Evolutionary conservation across 2,329 filamentous ascomycete genomes (phyloP).

Genomic region (Botrytis squamosa): DNA sequence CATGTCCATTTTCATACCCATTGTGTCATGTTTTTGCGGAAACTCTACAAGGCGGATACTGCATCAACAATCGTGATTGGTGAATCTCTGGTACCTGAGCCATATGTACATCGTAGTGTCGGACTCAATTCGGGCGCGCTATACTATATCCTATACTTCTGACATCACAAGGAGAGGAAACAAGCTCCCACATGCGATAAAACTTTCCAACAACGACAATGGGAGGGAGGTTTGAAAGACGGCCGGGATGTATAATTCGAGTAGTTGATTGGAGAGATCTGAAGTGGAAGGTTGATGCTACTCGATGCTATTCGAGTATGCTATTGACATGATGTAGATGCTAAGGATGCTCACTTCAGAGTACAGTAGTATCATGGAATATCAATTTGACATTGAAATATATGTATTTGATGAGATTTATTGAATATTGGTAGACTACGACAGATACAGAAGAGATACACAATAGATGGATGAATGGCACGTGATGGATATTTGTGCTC

Average conservation of each 20-base stretch:
- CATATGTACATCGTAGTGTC: background rate
- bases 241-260: background rate
- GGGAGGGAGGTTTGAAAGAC: background rate
- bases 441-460: background rate
- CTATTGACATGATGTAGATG: background rate
- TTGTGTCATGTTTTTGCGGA: background rate
- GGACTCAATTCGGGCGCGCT: slow-evolving; percentile 20
- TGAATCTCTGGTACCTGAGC: background rate
- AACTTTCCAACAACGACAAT: background rate
- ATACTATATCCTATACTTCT: background rate
- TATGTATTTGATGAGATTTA: background rate
- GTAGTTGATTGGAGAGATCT: background rate
- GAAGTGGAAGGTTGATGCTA: background rate
- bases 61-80: background rate
- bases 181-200: background rate
- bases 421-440: too few relatives aligned
- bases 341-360: background rate
- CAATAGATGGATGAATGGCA: too few relatives aligned
- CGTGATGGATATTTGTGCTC: background rate
- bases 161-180: slow-evolving; percentile 10
- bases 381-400: background rate
- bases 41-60: background rate
- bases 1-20: background rate
- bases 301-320: background rate
- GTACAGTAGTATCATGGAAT: background rate